Percentiles rank a stretch among this genome's conserved stretches.
phyloP scores from a whole-genome alignment of 2,329 filamentous ascomycete genomes.

The Aspergillus tubingensis region DNA sequence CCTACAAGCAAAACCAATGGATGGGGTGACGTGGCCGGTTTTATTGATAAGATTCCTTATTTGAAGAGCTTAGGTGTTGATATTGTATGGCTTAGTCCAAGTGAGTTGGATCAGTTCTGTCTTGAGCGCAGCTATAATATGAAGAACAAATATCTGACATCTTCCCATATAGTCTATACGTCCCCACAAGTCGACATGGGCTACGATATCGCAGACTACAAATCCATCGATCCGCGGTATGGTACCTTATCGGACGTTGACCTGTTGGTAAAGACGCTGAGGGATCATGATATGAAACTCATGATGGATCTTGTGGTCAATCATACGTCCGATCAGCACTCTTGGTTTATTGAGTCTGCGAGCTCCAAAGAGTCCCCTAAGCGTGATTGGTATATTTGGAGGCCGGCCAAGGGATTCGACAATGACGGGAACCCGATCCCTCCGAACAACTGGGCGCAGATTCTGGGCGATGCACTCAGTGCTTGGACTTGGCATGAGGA shows the following conservation, averaged over 20 bases:
- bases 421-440: conserved; percentile 59
- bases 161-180: conserved; percentile 36
- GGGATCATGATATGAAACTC: conserved; percentile 65
- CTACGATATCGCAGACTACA: conserved; percentile 62
- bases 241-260: conserved; percentile 68
- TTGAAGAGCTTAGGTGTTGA: conserved; percentile 62
- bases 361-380: conserved; percentile 62
- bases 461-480: conserved; percentile 41
- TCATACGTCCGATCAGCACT: conserved; percentile 70
- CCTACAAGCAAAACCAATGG: conserved; percentile 52
- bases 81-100: conserved; percentile 57
- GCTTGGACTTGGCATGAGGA: conserved; percentile 64
- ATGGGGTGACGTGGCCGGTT: conserved; percentile 65
- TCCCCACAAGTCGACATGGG: conserved; percentile 57
- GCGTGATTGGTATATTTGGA: conserved; percentile 67
- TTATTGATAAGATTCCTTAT: conserved; percentile 66
- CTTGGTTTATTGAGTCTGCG: conserved; percentile 69
- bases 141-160: too few species aligned
- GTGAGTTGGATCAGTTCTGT: too few species aligned
- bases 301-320: conserved; percentile 77
- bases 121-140: too few species aligned
- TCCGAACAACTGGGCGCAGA: conserved; percentile 67
- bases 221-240: conserved; percentile 61
- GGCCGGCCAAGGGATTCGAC: conserved; percentile 52
- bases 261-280: conserved; percentile 58